Conservation (phyloP, 2,329 filamentous ascomycete species). For the Tolypocladium ophioglossoides region DNA sequence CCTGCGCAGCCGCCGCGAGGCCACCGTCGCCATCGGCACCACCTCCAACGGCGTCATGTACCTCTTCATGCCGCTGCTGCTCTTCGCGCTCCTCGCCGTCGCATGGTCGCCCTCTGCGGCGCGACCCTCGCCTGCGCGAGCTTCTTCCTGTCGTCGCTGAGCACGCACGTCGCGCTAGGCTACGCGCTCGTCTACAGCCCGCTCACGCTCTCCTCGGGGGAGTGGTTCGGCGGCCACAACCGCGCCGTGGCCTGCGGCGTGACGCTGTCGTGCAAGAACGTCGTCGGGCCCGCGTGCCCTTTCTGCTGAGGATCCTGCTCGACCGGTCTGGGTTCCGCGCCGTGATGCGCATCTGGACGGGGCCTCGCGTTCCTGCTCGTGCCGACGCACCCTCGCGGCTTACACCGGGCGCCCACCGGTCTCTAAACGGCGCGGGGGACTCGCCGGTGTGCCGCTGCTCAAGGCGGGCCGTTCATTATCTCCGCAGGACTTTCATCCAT, state of each 20-base stretch:
- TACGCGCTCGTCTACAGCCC: not conserved
- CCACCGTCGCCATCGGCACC: not conserved
- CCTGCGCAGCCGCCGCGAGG: not conserved
- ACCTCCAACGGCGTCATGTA: not conserved
- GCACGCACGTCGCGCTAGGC: not conserved
- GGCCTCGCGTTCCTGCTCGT: not conserved
- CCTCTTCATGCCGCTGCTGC: not conserved
- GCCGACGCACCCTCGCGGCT: not conserved
- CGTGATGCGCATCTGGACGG: not conserved
- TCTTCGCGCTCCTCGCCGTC: not conserved
- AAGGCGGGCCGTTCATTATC: slow-evolving; percentile 8
- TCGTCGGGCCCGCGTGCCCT: not conserved
- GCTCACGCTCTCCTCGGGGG: not conserved
- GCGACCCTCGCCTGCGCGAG: not conserved
- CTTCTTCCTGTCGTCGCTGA: not conserved
- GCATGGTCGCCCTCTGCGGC: not conserved
- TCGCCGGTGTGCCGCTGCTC: slow-evolving; percentile 5
- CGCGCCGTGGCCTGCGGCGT: not conserved
- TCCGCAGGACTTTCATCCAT: slow-evolving; percentile 7
- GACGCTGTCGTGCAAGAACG: not conserved
- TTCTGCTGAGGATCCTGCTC: not conserved
- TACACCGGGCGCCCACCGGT: not conserved
- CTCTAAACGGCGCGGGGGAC: not conserved
- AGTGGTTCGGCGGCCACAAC: not conserved
- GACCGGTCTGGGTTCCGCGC: not conserved